Evolutionary conservation across 163 green algal genomes (phyloP).

Genomic region (Prototheca cutis): DNA sequence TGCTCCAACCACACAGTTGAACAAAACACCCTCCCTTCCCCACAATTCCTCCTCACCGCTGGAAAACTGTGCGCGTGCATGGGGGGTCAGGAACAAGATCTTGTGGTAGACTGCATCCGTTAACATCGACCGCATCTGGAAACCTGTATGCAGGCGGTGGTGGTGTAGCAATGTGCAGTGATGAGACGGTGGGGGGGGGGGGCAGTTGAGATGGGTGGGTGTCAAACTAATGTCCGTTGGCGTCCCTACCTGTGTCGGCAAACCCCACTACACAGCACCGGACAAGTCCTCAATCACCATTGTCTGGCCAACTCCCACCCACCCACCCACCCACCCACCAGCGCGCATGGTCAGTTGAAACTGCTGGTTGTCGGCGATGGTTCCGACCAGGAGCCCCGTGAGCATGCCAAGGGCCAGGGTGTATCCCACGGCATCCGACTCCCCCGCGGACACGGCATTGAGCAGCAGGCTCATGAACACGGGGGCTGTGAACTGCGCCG

Average conservation of each 20-base stretch:
- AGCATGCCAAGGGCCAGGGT: constrained; percentile 43
- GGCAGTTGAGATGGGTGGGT: no score
- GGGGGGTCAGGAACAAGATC: constrained; percentile 46
- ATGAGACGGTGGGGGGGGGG: no score
- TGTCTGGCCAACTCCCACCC: no score
- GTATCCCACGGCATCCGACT: constrained; percentile 27
- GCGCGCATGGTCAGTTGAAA: constrained; percentile 57
- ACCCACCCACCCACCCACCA: not conserved
- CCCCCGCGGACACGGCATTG: constrained; percentile 10
- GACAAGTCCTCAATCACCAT: no score
- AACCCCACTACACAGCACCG: no score
- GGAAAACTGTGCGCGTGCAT: constrained; percentile 36
- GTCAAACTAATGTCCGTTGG: no score
- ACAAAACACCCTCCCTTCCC: not conserved
- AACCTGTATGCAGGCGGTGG: constrained; percentile 22
- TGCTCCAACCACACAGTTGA: no score
- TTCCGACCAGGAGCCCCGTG: constrained; percentile 35
- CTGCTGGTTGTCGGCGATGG: constrained; percentile 62
- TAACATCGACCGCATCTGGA: constrained; percentile 46
- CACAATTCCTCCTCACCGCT: constrained; percentile 5
- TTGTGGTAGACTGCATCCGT: constrained; percentile 46
- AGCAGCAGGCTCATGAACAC: constrained; percentile 66
- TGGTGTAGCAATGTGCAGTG: no score
- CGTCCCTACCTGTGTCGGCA: no score
- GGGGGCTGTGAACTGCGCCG: constrained; percentile 58